Base-by-base conservation (phyloP, 176 grass and related monocot genomes). In the Avena sativa region DNA sequence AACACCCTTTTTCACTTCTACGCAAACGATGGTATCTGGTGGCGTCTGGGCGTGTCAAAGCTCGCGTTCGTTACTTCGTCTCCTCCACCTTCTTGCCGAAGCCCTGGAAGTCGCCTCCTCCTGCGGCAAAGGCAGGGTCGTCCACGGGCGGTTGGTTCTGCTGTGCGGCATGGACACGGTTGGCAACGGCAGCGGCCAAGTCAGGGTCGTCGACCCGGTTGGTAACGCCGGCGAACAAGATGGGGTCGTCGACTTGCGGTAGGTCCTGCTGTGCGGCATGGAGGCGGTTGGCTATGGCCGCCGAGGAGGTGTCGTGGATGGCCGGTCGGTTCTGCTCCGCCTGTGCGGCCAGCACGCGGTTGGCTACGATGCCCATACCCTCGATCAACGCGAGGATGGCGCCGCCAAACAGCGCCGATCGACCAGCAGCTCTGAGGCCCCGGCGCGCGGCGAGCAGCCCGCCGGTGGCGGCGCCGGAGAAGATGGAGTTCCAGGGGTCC, bases 401-500 rank as follows among this genome's bases (percentile, higher is more conserved):
- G 6, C 92, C 92, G 4, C 97, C 90, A 48, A 90, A 56, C 12
- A 94, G 53, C 1, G 94, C 90, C 1, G 94, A 81, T 2, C 9
- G 3, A 0, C 94, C 85, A 1, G 89, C 89, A 10, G 92, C 66
- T 12, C 67, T 83, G 2, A 92, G 2, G 9, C 97, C 94, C 85
- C 89, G 87, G 63, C 90, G 92, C 92, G 89, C 90, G 85, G 91
- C 84, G 30, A 99, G 97, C 80, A 94, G 90, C 0, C 97, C 94
- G 0, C 97, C 83, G 3, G 97, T 94, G 17, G 92, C 90, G n/a
- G 97, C 97, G 25, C 94, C 94, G 2, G 94, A 90, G 76, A 96
- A 34, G 50, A 99, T 96, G 75, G 97, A 96, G 85, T 96, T 98
- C 97, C 97, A 96, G 4, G 94, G 97, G 58, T 99, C 94, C 89